Conservation (phyloP, 192 early-diverging fungal genomes). For the Linnemannia elongata region DNA sequence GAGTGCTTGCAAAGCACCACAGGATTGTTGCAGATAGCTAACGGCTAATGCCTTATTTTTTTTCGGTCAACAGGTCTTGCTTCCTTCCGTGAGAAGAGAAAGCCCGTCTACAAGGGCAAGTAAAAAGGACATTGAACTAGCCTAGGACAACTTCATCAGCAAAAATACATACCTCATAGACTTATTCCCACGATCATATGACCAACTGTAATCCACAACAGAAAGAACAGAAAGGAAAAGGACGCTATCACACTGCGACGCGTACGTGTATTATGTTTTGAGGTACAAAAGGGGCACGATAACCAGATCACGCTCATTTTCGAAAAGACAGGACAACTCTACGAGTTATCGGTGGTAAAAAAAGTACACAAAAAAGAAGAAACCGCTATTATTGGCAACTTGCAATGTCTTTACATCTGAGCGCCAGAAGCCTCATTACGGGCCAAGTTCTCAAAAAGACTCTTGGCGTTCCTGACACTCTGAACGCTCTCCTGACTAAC, state of each 20-base stretch:
- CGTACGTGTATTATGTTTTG: background rate
- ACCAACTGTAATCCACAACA: background rate
- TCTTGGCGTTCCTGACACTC: slow-evolving; percentile 48
- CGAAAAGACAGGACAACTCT: background rate
- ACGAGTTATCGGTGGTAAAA: background rate
- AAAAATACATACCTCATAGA: background rate
- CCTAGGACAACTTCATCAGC: background rate
- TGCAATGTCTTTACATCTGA: slow-evolving; percentile 5
- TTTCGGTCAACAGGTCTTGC: slow-evolving; percentile 52
- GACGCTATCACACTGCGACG: background rate
- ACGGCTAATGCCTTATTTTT: background rate
- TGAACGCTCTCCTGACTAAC: slow-evolving; percentile 45
- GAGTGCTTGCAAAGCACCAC: background rate
- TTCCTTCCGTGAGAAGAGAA: slow-evolving; percentile 88
- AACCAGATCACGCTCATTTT: background rate
- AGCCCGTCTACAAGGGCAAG: slow-evolving; percentile 82
- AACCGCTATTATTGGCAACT: no score
- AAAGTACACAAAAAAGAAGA: background rate
- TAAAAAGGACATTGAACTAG: slow-evolving; percentile 41
- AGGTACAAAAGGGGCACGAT: background rate
- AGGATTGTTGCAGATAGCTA: background rate
- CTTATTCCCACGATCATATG: background rate
- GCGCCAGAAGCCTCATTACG: slow-evolving; percentile 17
- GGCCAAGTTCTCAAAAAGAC: slow-evolving; percentile 41
- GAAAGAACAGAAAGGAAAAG: background rate